A percentile compares a stretch with the other conserved stretches of the same genome.
phyloP scores from a whole-genome alignment of 106 monocot genomes.

The Dendrobium officinale region DNA sequence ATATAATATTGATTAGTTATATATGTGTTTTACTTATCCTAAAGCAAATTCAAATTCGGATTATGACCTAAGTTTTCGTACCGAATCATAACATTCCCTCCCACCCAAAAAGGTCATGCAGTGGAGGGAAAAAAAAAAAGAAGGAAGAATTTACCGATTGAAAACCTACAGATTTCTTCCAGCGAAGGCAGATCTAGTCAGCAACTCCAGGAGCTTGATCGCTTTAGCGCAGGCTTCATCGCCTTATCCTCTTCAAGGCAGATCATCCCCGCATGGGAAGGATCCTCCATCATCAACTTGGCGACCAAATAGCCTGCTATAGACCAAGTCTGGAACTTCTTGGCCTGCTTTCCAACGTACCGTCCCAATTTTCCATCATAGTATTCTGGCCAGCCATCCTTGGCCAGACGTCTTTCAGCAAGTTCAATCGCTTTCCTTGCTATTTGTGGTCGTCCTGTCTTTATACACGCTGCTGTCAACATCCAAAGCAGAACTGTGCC shows the following conservation, averaged over 20 bases:
- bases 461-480: slow-evolving; percentile 45
- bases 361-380: slow-evolving; percentile 20
- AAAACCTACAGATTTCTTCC: too few species aligned
- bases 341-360: slow-evolving; percentile 19
- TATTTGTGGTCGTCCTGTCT: slow-evolving; percentile 31
- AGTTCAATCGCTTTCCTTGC: slow-evolving; percentile 50
- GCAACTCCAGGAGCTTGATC: slow-evolving; percentile 20
- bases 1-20: too few species aligned
- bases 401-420: slow-evolving; percentile 33
- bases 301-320: slow-evolving; percentile 21
- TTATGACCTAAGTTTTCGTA: too few species aligned
- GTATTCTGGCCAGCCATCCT: slow-evolving; percentile 49
- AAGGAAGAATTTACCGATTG: too few species aligned
- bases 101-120: too few species aligned
- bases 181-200: not conserved
- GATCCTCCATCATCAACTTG: slow-evolving; percentile 21
- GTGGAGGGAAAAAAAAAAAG: too few species aligned
- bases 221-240: slow-evolving; percentile 11
- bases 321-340: slow-evolving; percentile 24
- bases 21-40: too few species aligned
- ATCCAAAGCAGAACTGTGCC: slow-evolving; percentile 52
- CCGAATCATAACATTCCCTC: too few species aligned
- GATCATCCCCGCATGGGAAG: slow-evolving; percentile 19
- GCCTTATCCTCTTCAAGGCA: slow-evolving; percentile 16
- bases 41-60: too few species aligned